Evolutionary conservation across 257 asterid species (phyloP).

Genomic region (Lithospermum erythrorhizon): DNA sequence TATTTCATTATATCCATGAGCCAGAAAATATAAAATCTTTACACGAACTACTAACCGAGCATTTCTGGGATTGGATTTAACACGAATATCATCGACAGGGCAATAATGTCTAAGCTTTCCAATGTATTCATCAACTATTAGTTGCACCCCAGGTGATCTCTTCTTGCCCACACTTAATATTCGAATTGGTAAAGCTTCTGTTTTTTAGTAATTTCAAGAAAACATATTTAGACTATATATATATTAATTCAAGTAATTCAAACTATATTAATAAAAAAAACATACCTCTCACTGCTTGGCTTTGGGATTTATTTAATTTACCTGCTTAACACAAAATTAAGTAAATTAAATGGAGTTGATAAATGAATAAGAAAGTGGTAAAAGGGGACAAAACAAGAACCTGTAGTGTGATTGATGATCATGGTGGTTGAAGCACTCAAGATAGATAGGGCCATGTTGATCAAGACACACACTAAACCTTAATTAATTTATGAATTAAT

Average conservation of each 20-base stretch:
- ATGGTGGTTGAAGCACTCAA: background rate
- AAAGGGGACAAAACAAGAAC: background rate
- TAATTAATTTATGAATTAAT: no score
- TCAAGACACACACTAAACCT: background rate
- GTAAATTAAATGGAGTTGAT: background rate
- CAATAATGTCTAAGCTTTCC: conserved; percentile 63
- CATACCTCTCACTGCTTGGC: conserved; percentile 2
- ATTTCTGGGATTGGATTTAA: conserved; percentile 72
- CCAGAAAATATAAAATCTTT: no score
- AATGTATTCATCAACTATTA: conserved; percentile 55
- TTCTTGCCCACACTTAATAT: conserved; percentile 74
- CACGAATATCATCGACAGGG: conserved; percentile 54
- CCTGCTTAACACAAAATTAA: background rate
- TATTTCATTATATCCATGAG: no score
- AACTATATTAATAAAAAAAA: background rate
- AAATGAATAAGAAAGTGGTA: background rate
- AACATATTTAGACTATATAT: background rate
- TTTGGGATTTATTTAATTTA: background rate
- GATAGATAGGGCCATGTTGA: conserved; percentile 1
- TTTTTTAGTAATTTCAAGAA: background rate
- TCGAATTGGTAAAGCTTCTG: conserved; percentile 63
- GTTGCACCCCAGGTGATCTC: conserved; percentile 67
- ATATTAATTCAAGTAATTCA: background rate
- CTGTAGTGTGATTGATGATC: background rate
- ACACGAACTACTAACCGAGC: conserved; percentile 54